Evolutionary conservation across 2,329 filamentous ascomycete genomes (phyloP), one percentile per base, ranked within the genome.

Genomic region (Fusarium anguioides): DNA sequence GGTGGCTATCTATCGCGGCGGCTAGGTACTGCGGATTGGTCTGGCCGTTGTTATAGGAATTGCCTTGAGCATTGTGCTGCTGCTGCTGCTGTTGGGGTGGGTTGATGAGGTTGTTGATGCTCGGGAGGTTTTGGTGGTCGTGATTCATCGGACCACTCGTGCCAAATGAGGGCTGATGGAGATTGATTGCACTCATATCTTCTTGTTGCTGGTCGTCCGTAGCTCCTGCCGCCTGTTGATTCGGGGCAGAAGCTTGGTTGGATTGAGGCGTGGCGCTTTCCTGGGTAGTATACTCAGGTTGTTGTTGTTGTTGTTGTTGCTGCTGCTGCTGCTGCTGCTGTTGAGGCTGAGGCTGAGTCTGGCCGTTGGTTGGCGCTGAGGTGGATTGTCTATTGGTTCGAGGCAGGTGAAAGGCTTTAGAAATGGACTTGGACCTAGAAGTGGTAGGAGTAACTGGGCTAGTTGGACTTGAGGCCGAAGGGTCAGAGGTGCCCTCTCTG

Each of bases 81-180:
- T 77, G 74, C 64, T 77, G 75, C 39, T 66, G 64, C 11, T 31
- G 60, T 33, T 67, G 62, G 60, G 74, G 71, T 42, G 68, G 84
- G 75, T 96, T 90, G 81, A 96, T 94, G 72, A 96, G 85, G 79
- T 95, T 94, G 75, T 89, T 90, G 82, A 96, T 96, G 74, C 88
- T 92, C 60, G 92, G 90, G 66, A 91, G 85, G 80, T 92, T 93
- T 78, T 92, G 90, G 54, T 84, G 82, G 63, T 87, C 84, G 72
- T 68, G 77, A 70, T 61, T 68, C 67, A 66, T 77, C 68, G 68
- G 69, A 66, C 44, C 65, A 69, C 75, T 70, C 44, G 69, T 58
- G 35, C 60, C 68, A 52, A 72, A 75, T 49, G 69, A 53, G 60
- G 71, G 70, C 56, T 73, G 64, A 54, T 73, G 65, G 45, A 72